A percentile compares a stretch with the other conserved stretches of the same genome.
Conservation (phyloP, 1,284 basidiomycete genomes). For the Microbotryum lychnidis-dioicae region DNA sequence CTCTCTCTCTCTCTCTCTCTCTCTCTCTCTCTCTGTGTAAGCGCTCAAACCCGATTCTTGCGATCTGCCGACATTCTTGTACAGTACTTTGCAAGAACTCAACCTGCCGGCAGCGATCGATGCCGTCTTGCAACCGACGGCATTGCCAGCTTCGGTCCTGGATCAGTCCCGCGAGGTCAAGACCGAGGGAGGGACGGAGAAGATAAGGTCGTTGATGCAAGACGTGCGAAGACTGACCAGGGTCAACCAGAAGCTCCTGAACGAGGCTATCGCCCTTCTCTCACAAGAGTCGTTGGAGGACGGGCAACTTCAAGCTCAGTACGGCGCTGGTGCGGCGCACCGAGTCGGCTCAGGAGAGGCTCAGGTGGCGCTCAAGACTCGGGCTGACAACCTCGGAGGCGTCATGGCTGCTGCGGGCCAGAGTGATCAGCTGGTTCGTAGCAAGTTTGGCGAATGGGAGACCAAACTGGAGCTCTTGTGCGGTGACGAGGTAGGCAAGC, state of each 20-base stretch:
- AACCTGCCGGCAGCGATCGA: constrained; percentile 81
- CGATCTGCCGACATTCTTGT: constrained; percentile 1
- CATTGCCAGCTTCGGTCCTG: constrained; percentile 78
- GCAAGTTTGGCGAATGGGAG: constrained; percentile 83
- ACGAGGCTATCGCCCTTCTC: constrained; percentile 80
- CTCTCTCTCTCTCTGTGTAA: background rate
- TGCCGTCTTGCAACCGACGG: constrained; percentile 75
- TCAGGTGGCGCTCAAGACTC: constrained; percentile 62
- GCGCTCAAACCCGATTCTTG: background rate
- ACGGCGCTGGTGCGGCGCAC: constrained; percentile 45
- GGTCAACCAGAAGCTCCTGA: constrained; percentile 56
- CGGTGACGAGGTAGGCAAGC: constrained; percentile 28
- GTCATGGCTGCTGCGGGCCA: constrained; percentile 64
- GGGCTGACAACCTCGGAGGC: constrained; percentile 59
- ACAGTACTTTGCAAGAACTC: constrained; percentile 60
- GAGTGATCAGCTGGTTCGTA: constrained; percentile 65
- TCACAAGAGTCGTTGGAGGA: constrained; percentile 85
- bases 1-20: too few relatives aligned
- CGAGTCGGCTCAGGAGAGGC: constrained; percentile 65
- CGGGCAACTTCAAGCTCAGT: constrained; percentile 50
- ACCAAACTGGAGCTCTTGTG: constrained; percentile 57
- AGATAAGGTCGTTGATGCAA: constrained; percentile 63
- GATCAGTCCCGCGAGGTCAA: constrained; percentile 80
- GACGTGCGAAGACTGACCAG: constrained; percentile 62
- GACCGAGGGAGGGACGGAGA: constrained; percentile 61